Evolutionary conservation across 1,284 basidiomycete species (phyloP).

Genomic region (Ustilago tritici): DNA sequence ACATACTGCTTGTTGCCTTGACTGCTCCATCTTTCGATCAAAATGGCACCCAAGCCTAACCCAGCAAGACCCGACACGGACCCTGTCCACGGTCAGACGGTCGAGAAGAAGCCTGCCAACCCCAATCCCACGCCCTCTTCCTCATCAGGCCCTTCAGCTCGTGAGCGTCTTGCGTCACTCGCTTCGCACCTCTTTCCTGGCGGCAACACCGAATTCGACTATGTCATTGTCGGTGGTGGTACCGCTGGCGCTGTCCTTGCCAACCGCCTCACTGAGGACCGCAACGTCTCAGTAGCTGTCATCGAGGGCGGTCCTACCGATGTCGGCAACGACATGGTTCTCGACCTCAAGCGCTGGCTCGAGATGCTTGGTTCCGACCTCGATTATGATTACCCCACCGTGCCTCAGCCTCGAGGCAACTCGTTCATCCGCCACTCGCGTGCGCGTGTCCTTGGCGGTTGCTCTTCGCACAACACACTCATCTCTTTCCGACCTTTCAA

Average conservation of each 20-base stretch:
- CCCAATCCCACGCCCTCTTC: constrained; percentile 23
- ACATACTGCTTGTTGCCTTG: not conserved
- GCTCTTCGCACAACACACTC: constrained; percentile 70
- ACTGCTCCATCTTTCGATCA: not conserved
- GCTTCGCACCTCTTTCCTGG: constrained; percentile 62
- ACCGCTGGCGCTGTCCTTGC: constrained; percentile 70
- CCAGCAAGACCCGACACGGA: constrained; percentile 52
- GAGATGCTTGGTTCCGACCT: constrained; percentile 69
- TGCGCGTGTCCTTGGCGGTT: constrained; percentile 69
- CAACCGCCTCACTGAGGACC: constrained; percentile 68
- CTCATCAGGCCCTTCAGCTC: constrained; percentile 36
- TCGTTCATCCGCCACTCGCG: constrained; percentile 70
- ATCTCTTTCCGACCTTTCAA: constrained; percentile 70
- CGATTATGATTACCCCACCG: constrained; percentile 69
- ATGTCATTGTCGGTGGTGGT: constrained; percentile 69
- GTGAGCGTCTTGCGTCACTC: constrained; percentile 58
- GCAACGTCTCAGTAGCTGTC: constrained; percentile 66
- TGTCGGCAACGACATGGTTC: constrained; percentile 65
- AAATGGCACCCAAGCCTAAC: constrained; percentile 53
- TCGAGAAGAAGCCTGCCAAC: constrained; percentile 39
- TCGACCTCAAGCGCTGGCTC: constrained; percentile 69
- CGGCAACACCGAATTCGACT: constrained; percentile 66
- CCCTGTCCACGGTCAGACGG: constrained; percentile 58
- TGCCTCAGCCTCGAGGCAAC: constrained; percentile 68
- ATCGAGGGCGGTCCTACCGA: constrained; percentile 70